Base-by-base conservation (phyloP, 345 rosid genomes). In the Eucalyptus caleyi region DNA sequence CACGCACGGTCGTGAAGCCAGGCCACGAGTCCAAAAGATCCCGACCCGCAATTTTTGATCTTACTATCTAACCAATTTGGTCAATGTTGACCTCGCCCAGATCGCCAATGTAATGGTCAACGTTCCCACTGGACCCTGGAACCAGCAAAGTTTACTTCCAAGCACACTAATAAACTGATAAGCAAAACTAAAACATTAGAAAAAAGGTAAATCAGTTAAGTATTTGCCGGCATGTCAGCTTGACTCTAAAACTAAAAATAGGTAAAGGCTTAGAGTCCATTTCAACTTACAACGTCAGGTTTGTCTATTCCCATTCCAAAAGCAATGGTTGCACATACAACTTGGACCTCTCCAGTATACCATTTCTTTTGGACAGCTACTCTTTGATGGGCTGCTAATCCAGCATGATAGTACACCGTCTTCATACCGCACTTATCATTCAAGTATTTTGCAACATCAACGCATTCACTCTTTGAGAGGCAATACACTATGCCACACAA, bases 231-330 rank as follows among this genome's bases (percentile, higher is more conserved):
- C 37, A n/a, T n/a, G 77, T 65, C 37, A 65, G 10, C 37, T n/a
- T 8, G 37, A 65, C 16, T 65, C 37, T 65, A 65, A 62, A n/a
- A n/a, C 40, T 67, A 7, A 67, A 67, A 67, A 16, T n/a, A 67
- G 77, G 77, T 6, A 67, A n/a, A 67, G 77, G 81, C 24, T 37
- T 3, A 9, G 4, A 69, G 9, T 86, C 59, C 87, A 89, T 62
- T 30, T 88, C 88, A 88, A 93, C 95, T 95, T 92, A 97, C 99
- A 53, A 97, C 99, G 90, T 97, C 95, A 81, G 98, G 94, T 94
- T 97, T 96, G 95, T 97, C 99, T 87, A 97, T 97, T 90, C 99
- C 99, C 99, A 97, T 97, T 89, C 99, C 99, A 89, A 97, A 97
- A 86, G 99, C 99, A 54, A 97, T 97, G 54, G 98, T 96, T 80